Conservation (phyloP, 2,329 filamentous ascomycete species). For the Aureobasidium uvarum region DNA sequence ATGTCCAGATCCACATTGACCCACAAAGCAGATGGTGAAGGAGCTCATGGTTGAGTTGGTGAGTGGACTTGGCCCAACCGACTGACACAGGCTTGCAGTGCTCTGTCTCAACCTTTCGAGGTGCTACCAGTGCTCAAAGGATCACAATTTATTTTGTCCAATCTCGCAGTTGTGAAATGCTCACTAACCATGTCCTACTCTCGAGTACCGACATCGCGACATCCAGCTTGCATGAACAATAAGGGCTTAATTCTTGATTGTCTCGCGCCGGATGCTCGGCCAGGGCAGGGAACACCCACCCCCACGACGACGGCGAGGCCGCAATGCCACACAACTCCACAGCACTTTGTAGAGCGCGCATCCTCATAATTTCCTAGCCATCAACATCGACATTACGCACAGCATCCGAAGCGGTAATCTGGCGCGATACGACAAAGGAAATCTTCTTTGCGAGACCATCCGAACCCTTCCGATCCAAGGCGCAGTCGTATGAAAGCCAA, state of each 20-base stretch:
- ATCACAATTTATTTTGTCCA: neutral
- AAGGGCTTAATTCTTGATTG: constrained; percentile 8
- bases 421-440: neutral
- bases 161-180: neutral
- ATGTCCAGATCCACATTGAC: constrained; percentile 10
- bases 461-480: neutral
- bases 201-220: neutral
- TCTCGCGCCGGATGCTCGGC: neutral
- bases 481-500: neutral
- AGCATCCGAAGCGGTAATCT: neutral
- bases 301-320: constrained; percentile 1
- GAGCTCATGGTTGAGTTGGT: neutral
- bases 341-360: neutral
- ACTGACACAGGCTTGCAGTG: neutral
- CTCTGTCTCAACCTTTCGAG: constrained; percentile 4
- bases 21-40: constrained; percentile 8
- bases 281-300: neutral
- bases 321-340: constrained; percentile 8
- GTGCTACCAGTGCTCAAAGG: neutral
- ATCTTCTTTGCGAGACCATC: neutral
- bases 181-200: neutral
- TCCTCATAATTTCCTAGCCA: neutral
- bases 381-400: neutral
- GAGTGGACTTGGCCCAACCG: neutral
- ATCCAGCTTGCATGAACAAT: neutral